Base-by-base conservation (phyloP, 2,329 filamentous ascomycete genomes). In the Microcyclosporella mali region DNA sequence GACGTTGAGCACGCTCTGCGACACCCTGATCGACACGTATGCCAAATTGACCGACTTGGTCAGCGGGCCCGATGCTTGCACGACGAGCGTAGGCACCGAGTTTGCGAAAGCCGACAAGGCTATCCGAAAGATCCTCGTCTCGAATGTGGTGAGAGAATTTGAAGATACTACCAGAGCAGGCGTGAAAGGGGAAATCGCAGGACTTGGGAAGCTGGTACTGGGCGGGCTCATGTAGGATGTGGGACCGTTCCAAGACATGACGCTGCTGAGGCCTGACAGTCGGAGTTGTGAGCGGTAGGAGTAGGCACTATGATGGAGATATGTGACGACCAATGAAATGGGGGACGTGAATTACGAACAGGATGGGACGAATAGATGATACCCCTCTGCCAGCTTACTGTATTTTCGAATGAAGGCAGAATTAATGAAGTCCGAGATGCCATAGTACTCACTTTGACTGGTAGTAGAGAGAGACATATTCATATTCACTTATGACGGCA, bases 1-100 rank as follows among this genome's bases (percentile, higher is more conserved):
- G 69, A 95, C 89, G 0, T 97, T 97, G 68, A 84, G 88, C 11
- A 95, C 92, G 10, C 74, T 98, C 6, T 97, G 92, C 69, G 92
- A 98, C 61, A 87, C 94, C 2, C 70, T 98, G 48, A 94, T 95
- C 56, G 92, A 97, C 64, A 87, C 82, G 59, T 98, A 98, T 67
- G 81, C 81, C 28, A 79, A 82, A 41, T 78, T 98, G 19, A 71
- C 94, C 56, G 74, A 73, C 33, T 71, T 98, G 46, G 72, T 97
- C 16, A 75, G 81, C n/a, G 79, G 80, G 2, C 84, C 89, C 1
- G 78, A 83, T 18, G 77, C 85, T 37, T 92, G 86, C 59, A 78
- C 74, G 3, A 50, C 57, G 4, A 50, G 53, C 0, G 74, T 97
- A 1, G 85, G 82, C 0, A 92, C 97, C 62, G 71, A 90, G 41